Conservation (phyloP, 805 yeast species). For the Suhomyces emberorum region DNA sequence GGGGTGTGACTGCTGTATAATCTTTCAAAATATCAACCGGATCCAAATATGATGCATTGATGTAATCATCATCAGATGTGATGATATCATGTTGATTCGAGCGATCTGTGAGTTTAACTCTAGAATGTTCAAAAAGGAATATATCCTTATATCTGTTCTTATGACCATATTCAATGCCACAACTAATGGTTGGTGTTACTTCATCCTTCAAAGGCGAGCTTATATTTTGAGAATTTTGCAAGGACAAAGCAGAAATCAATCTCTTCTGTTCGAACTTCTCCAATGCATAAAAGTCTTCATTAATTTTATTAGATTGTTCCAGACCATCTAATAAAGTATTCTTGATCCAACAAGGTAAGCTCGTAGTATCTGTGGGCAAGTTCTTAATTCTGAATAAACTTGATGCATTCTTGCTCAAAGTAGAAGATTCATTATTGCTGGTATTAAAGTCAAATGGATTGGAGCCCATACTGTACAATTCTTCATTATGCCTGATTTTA, state of each 20-base stretch:
- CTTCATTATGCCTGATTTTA: slow-evolving; percentile 53
- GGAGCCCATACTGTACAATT: slow-evolving; percentile 20
- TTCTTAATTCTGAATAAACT: slow-evolving; percentile 21
- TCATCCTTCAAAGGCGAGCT: slow-evolving; percentile 11
- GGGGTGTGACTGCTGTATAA: slow-evolving; percentile 8
- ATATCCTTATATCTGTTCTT: slow-evolving; percentile 81
- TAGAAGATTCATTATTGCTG: slow-evolving; percentile 7
- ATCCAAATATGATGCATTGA: slow-evolving; percentile 77
- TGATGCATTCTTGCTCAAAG: slow-evolving; percentile 11
- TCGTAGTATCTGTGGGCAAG: slow-evolving; percentile 31
- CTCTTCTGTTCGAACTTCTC: slow-evolving; percentile 71
- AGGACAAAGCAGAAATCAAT: slow-evolving; percentile 39
- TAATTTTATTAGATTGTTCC: slow-evolving; percentile 15
- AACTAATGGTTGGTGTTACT: slow-evolving; percentile 49
- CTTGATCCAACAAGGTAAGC: slow-evolving; percentile 39
- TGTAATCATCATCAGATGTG: slow-evolving; percentile 49
- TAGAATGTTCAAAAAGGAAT: slow-evolving; percentile 79
- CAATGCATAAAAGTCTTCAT: slow-evolving; percentile 52
- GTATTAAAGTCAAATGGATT: slow-evolving; percentile 12
- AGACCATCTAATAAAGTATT: slow-evolving; percentile 7
- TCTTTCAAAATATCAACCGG: slow-evolving; percentile 14
- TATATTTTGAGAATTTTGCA: slow-evolving; percentile 4
- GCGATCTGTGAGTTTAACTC: slow-evolving; percentile 55
- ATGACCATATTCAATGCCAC: slow-evolving; percentile 69
- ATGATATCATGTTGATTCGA: slow-evolving; percentile 18